These are phyloP conservation scores for Termitomyces sp. DNA, from an alignment of 768 basidiomycete species.

Conservation along the genomic window DNA sequence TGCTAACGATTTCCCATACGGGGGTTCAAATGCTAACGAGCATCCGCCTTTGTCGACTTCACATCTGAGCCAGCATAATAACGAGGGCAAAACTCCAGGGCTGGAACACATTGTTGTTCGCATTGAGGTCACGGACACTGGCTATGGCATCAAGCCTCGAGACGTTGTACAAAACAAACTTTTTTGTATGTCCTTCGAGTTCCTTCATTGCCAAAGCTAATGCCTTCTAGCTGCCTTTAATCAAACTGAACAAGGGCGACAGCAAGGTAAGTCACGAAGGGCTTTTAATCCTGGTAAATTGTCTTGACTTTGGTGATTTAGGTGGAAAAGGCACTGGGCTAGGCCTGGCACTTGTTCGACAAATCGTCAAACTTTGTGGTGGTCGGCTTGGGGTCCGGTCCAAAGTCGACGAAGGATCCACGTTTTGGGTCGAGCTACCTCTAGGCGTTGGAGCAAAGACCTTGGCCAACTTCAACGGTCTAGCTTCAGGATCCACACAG, in stretches of 20 bases:
- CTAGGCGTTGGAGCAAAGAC: constrained; percentile 68
- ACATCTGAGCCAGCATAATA: constrained; percentile 49
- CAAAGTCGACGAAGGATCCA: constrained; percentile 67
- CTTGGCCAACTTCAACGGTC: constrained; percentile 18
- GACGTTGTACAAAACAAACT: constrained; percentile 72
- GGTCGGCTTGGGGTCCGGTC: constrained; percentile 71
- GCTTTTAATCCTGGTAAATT: background rate
- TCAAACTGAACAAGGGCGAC: constrained; percentile 72
- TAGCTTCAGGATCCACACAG: constrained; percentile 14
- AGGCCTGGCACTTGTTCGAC: constrained; percentile 71
- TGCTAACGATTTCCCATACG: background rate
- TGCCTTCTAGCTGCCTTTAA: constrained; percentile 58
- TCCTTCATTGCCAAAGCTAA: background rate
- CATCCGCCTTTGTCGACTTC: constrained; percentile 33
- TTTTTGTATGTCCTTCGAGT: constrained; percentile 48
- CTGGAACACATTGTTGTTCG: constrained; percentile 74
- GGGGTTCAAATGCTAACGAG: constrained; percentile 14
- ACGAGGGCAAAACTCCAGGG: constrained; percentile 33
- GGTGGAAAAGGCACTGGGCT: constrained; percentile 71
- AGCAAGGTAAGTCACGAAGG: constrained; percentile 42
- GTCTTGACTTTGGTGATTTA: constrained; percentile 16
- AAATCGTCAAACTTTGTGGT: constrained; percentile 72
- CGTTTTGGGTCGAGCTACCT: constrained; percentile 86
- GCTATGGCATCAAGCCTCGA: constrained; percentile 40
- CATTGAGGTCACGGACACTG: constrained; percentile 81